Evolutionary conservation across 2,329 filamentous ascomycete genomes (phyloP), one percentile per base, ranked within the genome.

Genomic region (Chrysosporium queenslandicum): DNA sequence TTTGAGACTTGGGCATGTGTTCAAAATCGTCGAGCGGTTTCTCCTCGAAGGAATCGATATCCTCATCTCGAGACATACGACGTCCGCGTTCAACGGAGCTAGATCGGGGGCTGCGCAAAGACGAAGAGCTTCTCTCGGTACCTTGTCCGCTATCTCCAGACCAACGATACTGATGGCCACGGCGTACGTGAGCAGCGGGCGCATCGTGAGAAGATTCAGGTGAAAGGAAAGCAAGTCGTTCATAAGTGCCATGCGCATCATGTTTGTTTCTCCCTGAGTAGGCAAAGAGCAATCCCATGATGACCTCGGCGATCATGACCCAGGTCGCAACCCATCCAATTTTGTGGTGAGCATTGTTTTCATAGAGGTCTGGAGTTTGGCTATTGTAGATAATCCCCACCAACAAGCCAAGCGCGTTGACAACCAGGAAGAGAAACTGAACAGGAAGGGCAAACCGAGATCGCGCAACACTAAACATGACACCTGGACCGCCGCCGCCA

Each of bases 261-360:
- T 60, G 39, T 57, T 61, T 69, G 52, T 75, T 65, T 21, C 68
- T 68, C 14, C 76, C 75, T 3, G 77, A 75, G 55, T 85, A 79
- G 39, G 76, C 71, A 49, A 82, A 81, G 43, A 87, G 69, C 51
- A 88, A 65, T 46, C 81, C 79, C 64, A 94, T 72, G 36, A 85
- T 61, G 14, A 85, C 76, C 71, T 95, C 91, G 0, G 77, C 81
- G 49, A 75, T 76, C 9, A 86, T 75, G 3, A 90, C 74, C 74
- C 80, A 85, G 2, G 85, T 91, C 27, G 85, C 77, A 39, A 87
- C 75, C 91, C 91, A 97, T 51, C 89, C 89, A 40, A 91, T 77
- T 66, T 86, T 89, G 71, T 89, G 83, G 67, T 96, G 90, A n/a
- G 85, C 80, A 64, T 94, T 94, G 64, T 86, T 83, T 29, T 82